Evolutionary conservation across 1,139 yeast species (phyloP).

Genomic region (Taphrina betulina): DNA sequence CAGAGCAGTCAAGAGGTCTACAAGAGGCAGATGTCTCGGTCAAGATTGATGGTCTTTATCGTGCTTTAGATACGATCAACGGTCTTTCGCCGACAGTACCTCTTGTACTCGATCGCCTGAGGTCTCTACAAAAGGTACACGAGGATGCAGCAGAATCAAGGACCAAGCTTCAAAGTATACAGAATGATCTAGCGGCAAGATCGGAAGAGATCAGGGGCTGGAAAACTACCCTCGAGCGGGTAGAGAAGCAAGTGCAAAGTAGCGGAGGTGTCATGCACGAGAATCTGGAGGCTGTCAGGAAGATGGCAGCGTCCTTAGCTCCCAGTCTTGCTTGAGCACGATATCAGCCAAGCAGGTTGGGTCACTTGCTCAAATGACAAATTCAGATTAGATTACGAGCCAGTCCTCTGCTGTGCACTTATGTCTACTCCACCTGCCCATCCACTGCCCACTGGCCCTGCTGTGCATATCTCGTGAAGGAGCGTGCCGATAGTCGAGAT

Average conservation of each 20-base stretch:
- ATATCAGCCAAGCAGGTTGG: no score
- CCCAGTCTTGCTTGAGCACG: no score
- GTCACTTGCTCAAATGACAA: no score
- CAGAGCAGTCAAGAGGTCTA: background rate
- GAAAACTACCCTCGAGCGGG: background rate
- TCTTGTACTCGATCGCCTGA: background rate
- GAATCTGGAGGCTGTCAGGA: background rate
- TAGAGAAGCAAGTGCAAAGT: background rate
- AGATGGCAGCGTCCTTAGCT: no score
- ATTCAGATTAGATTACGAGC: no score
- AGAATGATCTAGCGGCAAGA: background rate
- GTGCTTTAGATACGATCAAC: background rate
- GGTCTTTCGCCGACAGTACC: background rate
- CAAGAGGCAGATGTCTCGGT: background rate
- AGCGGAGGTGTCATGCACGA: background rate
- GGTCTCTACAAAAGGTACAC: constrained; percentile 5
- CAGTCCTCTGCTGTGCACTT: no score
- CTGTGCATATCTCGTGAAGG: no score
- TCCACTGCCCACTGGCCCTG: no score
- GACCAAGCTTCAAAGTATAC: background rate
- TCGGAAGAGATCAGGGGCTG: constrained; percentile 1
- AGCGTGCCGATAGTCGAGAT: no score
- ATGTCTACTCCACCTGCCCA: no score
- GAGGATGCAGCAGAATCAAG: constrained; percentile 9
- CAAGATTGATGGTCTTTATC: background rate